A percentile compares a stretch with the other conserved stretches of the same genome.
phyloP scores from a whole-genome alignment of 2,329 filamentous ascomycete species.

The Cladophialophora immunda region DNA sequence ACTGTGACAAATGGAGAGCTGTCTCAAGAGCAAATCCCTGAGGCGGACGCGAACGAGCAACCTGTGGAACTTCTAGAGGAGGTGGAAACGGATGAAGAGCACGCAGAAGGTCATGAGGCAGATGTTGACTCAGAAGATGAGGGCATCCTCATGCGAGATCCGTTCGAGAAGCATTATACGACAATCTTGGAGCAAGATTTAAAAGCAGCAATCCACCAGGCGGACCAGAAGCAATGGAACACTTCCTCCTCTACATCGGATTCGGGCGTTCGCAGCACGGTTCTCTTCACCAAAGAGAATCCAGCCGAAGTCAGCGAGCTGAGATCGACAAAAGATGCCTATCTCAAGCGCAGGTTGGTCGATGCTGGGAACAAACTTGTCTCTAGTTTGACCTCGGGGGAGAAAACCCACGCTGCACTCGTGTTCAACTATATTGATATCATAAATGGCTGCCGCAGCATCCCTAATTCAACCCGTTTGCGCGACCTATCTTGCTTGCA shows the following conservation, averaged over 20 bases:
- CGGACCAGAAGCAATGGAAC: constrained; percentile 60
- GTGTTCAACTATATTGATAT: constrained; percentile 86
- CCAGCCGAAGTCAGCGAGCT: neutral
- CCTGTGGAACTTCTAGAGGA: constrained; percentile 42
- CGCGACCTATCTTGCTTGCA: constrained; percentile 81
- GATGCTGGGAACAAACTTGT: constrained; percentile 61
- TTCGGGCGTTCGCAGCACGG: constrained; percentile 34
- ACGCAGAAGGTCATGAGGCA: constrained; percentile 50
- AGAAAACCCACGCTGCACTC: constrained; percentile 72
- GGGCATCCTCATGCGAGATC: constrained; percentile 67
- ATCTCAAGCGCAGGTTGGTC: constrained; percentile 75
- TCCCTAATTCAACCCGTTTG: constrained; percentile 72
- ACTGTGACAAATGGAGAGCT: constrained; percentile 20
- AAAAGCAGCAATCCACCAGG: constrained; percentile 60
- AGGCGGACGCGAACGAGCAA: constrained; percentile 26
- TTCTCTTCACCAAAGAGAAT: constrained; percentile 11
- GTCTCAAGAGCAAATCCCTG: constrained; percentile 37
- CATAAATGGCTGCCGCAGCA: constrained; percentile 75
- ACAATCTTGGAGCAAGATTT: constrained; percentile 64
- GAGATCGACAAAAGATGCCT: constrained; percentile 27
- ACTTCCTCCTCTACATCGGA: constrained; percentile 48
- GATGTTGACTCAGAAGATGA: constrained; percentile 49
- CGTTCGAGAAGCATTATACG: constrained; percentile 83
- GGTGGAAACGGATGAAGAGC: constrained; percentile 44
- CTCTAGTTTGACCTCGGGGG: constrained; percentile 65